phyloP scores from a whole-genome alignment of 2,329 filamentous ascomycete genomes.

The Pezicula rhizophila region DNA sequence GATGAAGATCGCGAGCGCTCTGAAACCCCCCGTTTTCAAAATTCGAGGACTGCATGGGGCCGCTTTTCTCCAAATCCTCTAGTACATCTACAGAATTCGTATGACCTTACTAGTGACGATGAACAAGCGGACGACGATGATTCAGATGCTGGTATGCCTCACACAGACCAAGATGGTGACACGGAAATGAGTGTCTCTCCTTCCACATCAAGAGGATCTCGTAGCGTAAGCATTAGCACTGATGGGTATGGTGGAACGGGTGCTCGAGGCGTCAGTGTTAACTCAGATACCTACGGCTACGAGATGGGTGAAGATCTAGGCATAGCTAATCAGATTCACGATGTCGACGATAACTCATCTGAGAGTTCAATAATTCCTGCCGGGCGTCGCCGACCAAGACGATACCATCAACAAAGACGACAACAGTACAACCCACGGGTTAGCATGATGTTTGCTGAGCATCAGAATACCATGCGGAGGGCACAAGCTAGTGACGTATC shows the following conservation, averaged over 20 bases:
- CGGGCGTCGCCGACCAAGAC: constrained; percentile 14
- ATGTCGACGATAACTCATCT: constrained; percentile 20
- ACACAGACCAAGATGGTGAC: constrained; percentile 28
- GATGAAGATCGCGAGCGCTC: constrained; percentile 18
- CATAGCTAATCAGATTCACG: constrained; percentile 18
- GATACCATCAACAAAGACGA: constrained; percentile 8
- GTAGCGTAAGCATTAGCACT: constrained; percentile 8
- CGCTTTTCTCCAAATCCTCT: constrained; percentile 1
- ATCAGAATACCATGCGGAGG: constrained; percentile 20
- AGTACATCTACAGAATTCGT: constrained; percentile 3
- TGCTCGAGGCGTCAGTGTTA: not conserved
- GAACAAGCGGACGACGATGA: constrained; percentile 17
- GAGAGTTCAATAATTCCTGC: constrained; percentile 20
- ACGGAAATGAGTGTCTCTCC: constrained; percentile 28
- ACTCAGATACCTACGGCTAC: constrained; percentile 2
- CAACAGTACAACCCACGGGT: constrained; percentile 25
- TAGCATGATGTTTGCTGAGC: constrained; percentile 25
- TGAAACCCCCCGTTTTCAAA: constrained; percentile 13
- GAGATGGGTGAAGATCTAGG: constrained; percentile 16
- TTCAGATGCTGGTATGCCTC: constrained; percentile 13
- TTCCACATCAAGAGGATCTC: constrained; percentile 8
- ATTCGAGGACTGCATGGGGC: not conserved
- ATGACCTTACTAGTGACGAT: constrained; percentile 3
- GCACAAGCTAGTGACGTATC: constrained; percentile 8
- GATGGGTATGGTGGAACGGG: not conserved